A percentile compares a stretch with the other conserved stretches of the same genome.
Conservation (phyloP, 2,329 filamentous ascomycete species). For the Diaporthe sp. region DNA sequence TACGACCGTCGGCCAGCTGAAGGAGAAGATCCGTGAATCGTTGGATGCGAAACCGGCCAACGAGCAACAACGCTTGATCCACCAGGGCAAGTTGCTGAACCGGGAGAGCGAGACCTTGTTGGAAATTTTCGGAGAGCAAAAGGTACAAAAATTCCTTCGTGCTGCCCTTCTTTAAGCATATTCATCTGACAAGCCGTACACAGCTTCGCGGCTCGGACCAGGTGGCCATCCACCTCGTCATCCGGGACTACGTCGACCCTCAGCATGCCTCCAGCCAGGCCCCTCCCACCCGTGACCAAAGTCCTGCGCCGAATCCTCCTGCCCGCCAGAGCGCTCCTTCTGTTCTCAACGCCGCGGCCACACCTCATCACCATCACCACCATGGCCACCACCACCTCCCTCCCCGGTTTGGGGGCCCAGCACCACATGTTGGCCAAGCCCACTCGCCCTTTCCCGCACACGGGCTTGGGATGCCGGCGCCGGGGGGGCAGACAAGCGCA, state of each 20-base stretch:
- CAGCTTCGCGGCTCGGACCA: slow-evolving; percentile 61
- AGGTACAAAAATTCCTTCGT: slow-evolving; percentile 55
- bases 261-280: slow-evolving; percentile 47
- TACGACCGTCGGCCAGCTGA: slow-evolving; percentile 70
- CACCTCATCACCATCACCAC: slow-evolving; percentile 38
- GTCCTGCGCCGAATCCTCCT: slow-evolving; percentile 46
- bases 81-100: slow-evolving; percentile 69
- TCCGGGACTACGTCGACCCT: slow-evolving; percentile 57
- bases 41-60: slow-evolving; percentile 65
- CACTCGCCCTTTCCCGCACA: slow-evolving; percentile 28
- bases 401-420: slow-evolving; percentile 18
- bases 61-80: slow-evolving; percentile 71
- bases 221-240: slow-evolving; percentile 68
- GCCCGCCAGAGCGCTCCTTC: slow-evolving; percentile 22
- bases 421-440: neutral
- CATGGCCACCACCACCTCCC: slow-evolving; percentile 26
- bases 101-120: slow-evolving; percentile 69
- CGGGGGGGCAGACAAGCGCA: slow-evolving; percentile 17
- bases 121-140: slow-evolving; percentile 69
- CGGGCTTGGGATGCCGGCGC: slow-evolving; percentile 15
- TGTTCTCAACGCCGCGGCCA: slow-evolving; percentile 20
- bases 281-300: slow-evolving; percentile 43
- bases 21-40: slow-evolving; percentile 68
- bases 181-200: slow-evolving; percentile 17
- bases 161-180: neutral